Evolutionary conservation across 164 flowering plant genomes (phyloP), one percentile per base, ranked within the genome.

Genomic region (Chimonanthus praecox): DNA sequence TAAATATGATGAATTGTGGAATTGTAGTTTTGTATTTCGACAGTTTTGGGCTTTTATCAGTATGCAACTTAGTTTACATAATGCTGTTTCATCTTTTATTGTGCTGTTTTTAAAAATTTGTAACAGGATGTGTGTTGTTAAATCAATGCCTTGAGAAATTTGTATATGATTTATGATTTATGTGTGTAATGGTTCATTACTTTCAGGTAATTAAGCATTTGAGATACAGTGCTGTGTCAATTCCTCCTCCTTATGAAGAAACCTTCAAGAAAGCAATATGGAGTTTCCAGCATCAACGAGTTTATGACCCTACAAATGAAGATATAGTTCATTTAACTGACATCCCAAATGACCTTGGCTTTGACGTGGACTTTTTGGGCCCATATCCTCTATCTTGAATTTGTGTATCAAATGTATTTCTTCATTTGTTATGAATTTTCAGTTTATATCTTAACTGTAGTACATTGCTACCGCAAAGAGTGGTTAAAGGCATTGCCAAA

Each of bases 281-380:
- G 87, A 92, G 97, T 47, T 95, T 95, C 81, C 88, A 79, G 80
- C 88, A 93, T 84, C 99, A 95, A 81, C 85, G 97, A 74, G 97
- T 95, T 80, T 95, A 90, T 84, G 92, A 95, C 80, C 90, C 92
- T 47, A 61, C 68, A 0, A 72, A 47, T 73, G 90, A 92, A 82
- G 91, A 90, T 77, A 85, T 93, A 77, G 94, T 89, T 69, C 90
- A 92, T 84, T 74, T 95, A 67, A 74, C 86, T 4, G 82, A 81
- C 45, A 67, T 88, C n/a, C 74, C 84, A 43, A 77, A 78, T 58
- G 72, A 77, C 69, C 67, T 80, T 74, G 88, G 76, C 51, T 79
- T 80, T 64, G 90, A 95, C 75, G 82, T 89, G 80, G 97, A 95
- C 73, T 95, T 90, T 80, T 77, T 95, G 80, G 99, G 98, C 83